phyloP scores from a whole-genome alignment of 768 basidiomycete genomes.

The Hygrophorus pudorinus region DNA sequence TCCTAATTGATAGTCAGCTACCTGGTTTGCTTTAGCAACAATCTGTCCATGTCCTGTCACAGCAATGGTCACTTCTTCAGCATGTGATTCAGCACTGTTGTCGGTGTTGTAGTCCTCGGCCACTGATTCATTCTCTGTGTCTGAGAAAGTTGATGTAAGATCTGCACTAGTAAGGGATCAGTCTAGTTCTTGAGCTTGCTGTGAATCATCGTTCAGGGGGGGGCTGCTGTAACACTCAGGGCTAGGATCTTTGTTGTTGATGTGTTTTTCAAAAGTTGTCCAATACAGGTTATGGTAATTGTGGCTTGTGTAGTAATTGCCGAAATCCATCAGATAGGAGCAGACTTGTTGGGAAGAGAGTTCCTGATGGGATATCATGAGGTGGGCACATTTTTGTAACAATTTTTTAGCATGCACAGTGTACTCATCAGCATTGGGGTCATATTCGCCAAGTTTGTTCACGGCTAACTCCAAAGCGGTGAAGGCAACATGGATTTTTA shows the following conservation, averaged over 20 bases:
- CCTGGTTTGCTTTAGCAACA: slow-evolving; percentile 9
- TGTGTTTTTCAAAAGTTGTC: slow-evolving; percentile 19
- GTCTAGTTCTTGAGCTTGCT: background rate
- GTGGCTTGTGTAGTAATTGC: slow-evolving; percentile 30
- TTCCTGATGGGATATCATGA: slow-evolving; percentile 29
- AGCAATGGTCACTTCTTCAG: slow-evolving; percentile 10
- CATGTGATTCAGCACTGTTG: background rate
- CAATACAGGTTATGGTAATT: slow-evolving; percentile 24
- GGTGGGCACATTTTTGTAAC: slow-evolving; percentile 26
- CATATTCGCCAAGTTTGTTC: slow-evolving; percentile 16
- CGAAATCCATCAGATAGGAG: slow-evolving; percentile 23
- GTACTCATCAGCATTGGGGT: too few relatives aligned
- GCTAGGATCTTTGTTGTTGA: slow-evolving; percentile 14
- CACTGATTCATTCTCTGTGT: background rate
- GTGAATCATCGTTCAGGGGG: background rate
- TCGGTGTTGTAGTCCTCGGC: background rate
- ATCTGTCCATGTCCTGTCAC: slow-evolving; percentile 10
- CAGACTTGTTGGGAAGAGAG: slow-evolving; percentile 28
- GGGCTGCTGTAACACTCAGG: slow-evolving; percentile 16
- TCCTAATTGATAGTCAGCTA: slow-evolving; percentile 18
- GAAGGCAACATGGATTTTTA: slow-evolving; percentile 31
- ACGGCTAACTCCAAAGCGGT: slow-evolving; percentile 27
- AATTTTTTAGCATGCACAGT: slow-evolving; percentile 19
- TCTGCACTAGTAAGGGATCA: background rate
- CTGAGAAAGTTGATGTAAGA: background rate